Evolutionary conservation across 306 rosid species (phyloP), one percentile per base, ranked within the genome.

Genomic region (Myrica gale): DNA sequence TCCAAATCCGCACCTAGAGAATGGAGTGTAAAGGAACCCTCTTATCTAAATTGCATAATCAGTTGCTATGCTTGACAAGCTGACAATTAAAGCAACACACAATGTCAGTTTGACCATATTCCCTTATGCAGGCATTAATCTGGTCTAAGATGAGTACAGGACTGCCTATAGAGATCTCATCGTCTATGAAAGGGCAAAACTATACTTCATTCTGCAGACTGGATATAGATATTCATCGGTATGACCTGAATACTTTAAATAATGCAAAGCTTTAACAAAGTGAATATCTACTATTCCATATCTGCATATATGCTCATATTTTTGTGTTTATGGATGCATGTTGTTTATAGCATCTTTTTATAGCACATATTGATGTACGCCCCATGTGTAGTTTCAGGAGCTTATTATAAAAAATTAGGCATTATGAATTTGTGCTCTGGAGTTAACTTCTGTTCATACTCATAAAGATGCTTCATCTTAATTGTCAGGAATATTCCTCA

Each of bases 121-220:
- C 47, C 43, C 69, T 63, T 71, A 43, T 82, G 76, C 90, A 92
- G 98, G 98, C 98, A 73, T 81, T 94, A 79, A 94, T 94, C 80
- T 94, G 98, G 98, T 94, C 98, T 66, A 94, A 94, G 85, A 94
- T 94, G 98, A 94, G 98, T 81, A 92, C 98, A 0, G 96, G 98
- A 71, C 98, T 94, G 81, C 98, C 96, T 46, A 92, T 94, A 82
- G 97, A 92, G 84, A 90, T 94, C 69, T 82, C 84, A 52, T 94
- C 98, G 65, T 85, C 98, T 74, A 92, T 94, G 98, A 85, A 68
- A 82, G 88, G 85, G 72, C 98, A 90, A 86, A 87, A 52, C 82
- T 90, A 86, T 76, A 77, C 37, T 76, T 76, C 97, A 71, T 94
- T 92, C 85, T 94, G 95, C 89, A 84, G 95, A 88, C 92, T 94